Conservation (phyloP, 768 basidiomycete genomes). For the Tulasnella sp. region DNA sequence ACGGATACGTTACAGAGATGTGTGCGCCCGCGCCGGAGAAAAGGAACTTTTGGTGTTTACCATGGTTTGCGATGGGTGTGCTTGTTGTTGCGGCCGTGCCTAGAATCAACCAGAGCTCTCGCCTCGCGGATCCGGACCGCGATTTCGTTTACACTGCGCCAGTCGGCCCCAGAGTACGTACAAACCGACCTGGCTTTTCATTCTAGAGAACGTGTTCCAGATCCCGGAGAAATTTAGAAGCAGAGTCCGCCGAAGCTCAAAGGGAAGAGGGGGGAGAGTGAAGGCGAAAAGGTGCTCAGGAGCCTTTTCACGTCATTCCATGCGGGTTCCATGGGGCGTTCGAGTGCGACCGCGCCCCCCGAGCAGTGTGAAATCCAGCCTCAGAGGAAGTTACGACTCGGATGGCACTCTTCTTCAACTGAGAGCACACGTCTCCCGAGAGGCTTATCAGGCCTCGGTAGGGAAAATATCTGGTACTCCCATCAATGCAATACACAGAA, state of each 20-base stretch:
- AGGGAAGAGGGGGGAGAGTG: background rate
- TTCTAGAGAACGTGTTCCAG: background rate
- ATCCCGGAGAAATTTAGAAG: slow-evolving; percentile 1
- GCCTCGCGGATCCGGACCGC: slow-evolving; percentile 5
- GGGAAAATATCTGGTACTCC: background rate
- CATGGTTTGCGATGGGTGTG: background rate
- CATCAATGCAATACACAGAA: background rate
- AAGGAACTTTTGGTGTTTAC: background rate
- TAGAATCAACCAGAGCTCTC: background rate
- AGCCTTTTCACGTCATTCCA: slow-evolving; percentile 6
- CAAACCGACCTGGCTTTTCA: background rate
- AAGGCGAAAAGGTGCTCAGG: background rate
- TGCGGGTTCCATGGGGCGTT: background rate
- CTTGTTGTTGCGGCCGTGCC: background rate
- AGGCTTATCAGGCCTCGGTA: background rate
- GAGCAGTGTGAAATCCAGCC: slow-evolving; percentile 2
- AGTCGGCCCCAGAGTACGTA: background rate
- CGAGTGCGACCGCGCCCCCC: background rate
- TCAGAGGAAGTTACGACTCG: background rate
- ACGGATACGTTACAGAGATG: no score
- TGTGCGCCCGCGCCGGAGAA: background rate
- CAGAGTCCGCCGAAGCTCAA: slow-evolving; percentile 5
- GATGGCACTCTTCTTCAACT: slow-evolving; percentile 5
- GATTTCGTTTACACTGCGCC: background rate
- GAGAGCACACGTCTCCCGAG: background rate